Conservation (phyloP, 805 yeast species). For the Saturnispora diversa region DNA sequence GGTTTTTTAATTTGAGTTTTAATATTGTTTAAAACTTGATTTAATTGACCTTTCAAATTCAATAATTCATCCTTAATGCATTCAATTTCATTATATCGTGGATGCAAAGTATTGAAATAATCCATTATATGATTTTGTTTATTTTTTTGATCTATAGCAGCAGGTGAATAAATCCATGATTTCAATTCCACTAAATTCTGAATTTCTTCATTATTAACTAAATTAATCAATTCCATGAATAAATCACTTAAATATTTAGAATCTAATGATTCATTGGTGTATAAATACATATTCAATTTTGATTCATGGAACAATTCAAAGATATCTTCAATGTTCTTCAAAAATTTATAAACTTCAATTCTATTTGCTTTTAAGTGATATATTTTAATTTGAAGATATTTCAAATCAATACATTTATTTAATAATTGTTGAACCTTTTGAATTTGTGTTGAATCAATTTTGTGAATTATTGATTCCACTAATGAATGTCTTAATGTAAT, state of each 20-base stretch:
- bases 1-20: conserved; percentile 31
- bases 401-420: conserved; percentile 43
- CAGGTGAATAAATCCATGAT: conserved; percentile 43
- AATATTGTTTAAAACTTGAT: conserved; percentile 44
- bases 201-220: conserved; percentile 13
- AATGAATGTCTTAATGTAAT: conserved; percentile 63
- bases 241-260: conserved; percentile 9
- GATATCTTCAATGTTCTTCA: conserved; percentile 39
- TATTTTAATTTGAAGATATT: conserved; percentile 47
- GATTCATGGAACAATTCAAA: conserved; percentile 24
- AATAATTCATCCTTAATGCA: conserved; percentile 35
- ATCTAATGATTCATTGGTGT: conserved; percentile 19
- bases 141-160: conserved; percentile 43
- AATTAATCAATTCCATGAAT: neutral
- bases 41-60: conserved; percentile 40
- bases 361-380: conserved; percentile 53
- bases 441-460: conserved; percentile 32
- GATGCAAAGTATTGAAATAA: conserved; percentile 39
- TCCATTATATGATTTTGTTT: conserved; percentile 25
- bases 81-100: conserved; percentile 30
- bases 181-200: conserved; percentile 30
- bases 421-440: conserved; percentile 26
- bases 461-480: conserved; percentile 38
- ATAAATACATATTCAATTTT: neutral
- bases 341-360: conserved; percentile 49